Base-by-base conservation (phyloP, 345 rosid genomes). In the Lumnitzera littorea region DNA sequence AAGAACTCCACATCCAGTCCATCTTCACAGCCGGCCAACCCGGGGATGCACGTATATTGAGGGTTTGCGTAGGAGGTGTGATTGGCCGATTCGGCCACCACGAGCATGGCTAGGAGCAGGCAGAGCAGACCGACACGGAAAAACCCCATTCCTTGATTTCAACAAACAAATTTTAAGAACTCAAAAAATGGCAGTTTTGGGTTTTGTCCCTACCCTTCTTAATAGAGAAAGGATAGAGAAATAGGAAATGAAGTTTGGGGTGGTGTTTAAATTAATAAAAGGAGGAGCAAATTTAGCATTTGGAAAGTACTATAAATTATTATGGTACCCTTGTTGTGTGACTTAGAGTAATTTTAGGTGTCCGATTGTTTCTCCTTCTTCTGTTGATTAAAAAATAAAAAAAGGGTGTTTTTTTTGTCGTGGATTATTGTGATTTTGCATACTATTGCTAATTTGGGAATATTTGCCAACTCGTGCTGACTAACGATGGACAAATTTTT, bases 61-160 rank as follows among this genome's bases (percentile, higher is more conserved):
- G 20, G 20, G 20, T 20, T 20, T 20, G 23, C 24, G 0, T 41
- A 17, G 52, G 15, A 13, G 24, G 20, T 15, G 13, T n/a, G 25
- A 50, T 57, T 13, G 41, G 49, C 53, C 2, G 66, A 62, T 13
- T 55, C 66, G 8, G 66, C 48, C 52, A 54, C 66, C 58, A 53
- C 14, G 66, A 51, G 51, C 66, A 53, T 27, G 51, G 66, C 55
- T 57, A 62, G 20, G 51, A 62, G 5, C 11, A 53, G 58, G 58
- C 24, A 15, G 31, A 62, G 11, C 48, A 48, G 31, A 24, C 66
- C 53, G 20, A 62, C 0, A 47, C 49, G 48, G 3, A 29, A 29
- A 47, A 48, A 41, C 46, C 58, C 58, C 66, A 62, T 62, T 31
- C 15, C 43, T 36, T 48, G 57, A 24, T 36, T 15, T 46, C 20